Percentiles rank a stretch among this genome's conserved stretches.
Conservation (phyloP, 202 grass and related monocot species). For the Musa balbisiana region DNA sequence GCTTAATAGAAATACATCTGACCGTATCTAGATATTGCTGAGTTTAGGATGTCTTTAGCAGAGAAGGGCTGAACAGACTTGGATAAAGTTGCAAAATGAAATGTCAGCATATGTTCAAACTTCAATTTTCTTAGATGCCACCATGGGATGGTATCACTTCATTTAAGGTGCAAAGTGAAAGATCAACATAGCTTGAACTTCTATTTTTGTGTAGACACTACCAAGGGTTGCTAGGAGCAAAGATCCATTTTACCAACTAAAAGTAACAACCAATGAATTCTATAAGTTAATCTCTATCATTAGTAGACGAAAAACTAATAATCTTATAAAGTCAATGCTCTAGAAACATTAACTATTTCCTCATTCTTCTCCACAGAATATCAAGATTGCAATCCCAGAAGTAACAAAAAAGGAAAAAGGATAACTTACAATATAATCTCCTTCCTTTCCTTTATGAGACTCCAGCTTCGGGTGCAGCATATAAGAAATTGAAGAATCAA, state of each 20-base stretch:
- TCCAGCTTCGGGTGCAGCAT: conserved; percentile 37
- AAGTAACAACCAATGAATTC: no score
- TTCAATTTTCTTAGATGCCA: background rate
- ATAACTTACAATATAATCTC: conserved; percentile 56
- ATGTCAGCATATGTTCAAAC: background rate
- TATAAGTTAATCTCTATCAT: background rate
- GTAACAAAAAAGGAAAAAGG: conserved; percentile 26
- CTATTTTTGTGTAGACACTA: no score
- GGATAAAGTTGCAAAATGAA: background rate
- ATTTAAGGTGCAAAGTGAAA: no score
- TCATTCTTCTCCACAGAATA: background rate
- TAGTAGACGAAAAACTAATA: background rate
- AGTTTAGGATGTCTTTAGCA: no score
- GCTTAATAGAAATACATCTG: no score
- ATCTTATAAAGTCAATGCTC: background rate
- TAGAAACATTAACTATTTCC: background rate
- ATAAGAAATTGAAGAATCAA: conserved; percentile 70
- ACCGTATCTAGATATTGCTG: no score
- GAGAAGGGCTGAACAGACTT: no score
- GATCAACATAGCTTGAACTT: no score
- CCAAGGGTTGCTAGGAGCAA: no score
- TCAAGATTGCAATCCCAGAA: background rate
- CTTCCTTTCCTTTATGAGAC: conserved; percentile 47
- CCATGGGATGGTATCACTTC: no score
- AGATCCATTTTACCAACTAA: no score